Evolutionary conservation across 306 rosid species (phyloP).

Genomic region (Cicer yamashitae): DNA sequence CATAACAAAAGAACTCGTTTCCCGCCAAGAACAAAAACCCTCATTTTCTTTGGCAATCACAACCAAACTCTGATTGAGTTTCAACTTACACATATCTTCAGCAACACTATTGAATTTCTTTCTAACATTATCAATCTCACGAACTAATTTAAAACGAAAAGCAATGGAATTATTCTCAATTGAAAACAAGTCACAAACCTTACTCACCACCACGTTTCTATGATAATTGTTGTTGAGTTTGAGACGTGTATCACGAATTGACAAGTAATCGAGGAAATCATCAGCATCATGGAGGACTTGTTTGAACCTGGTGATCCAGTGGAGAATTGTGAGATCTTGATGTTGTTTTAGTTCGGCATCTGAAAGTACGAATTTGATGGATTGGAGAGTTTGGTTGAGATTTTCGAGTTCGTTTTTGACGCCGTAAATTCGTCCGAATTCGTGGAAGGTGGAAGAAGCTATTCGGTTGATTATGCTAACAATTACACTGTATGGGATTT

Average conservation of each 20-base stretch:
- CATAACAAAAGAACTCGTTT: conserved; percentile 7
- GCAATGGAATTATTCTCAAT: not conserved
- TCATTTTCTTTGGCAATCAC: not conserved
- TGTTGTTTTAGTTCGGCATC: not conserved
- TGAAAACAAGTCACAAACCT: not conserved
- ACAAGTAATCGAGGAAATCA: not conserved
- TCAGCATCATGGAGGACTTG: conserved; percentile 7
- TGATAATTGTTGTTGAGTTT: not conserved
- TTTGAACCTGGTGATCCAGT: conserved; percentile 12
- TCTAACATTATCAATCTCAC: not conserved
- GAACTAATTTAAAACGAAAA: conserved; percentile 4
- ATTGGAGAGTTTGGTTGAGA: not conserved
- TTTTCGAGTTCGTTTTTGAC: not conserved
- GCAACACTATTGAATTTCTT: conserved; percentile 13
- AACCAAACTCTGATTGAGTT: not conserved
- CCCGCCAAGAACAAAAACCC: not conserved
- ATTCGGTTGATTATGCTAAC: conserved; percentile 7
- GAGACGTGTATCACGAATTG: not conserved
- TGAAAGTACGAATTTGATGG: not conserved
- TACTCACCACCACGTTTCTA: not conserved
- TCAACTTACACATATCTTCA: conserved; percentile 8
- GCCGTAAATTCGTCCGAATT: not conserved
- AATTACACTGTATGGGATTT: not conserved
- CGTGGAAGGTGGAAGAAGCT: conserved; percentile 15
- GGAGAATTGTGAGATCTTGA: not conserved